Evolutionary conservation across 1,284 basidiomycete genomes (phyloP), one percentile per base, ranked within the genome.

Genomic region (Austropuccinia psidii): DNA sequence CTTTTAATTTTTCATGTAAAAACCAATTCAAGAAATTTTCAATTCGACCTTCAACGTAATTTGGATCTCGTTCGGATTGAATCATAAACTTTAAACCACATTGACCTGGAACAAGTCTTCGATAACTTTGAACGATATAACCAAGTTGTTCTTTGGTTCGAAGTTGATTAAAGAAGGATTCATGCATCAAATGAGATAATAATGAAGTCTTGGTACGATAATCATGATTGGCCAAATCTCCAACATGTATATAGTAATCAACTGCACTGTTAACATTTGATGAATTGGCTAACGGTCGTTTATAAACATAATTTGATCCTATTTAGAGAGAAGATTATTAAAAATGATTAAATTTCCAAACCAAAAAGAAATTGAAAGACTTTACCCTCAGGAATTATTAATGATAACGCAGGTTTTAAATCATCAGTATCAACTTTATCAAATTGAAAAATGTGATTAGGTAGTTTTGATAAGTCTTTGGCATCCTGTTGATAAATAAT

Each of bases 101-200:
- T 72, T 88, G 85, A 43, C 87, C 88, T 2, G 85, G 83, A 13
- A 89, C 87, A 31, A 85, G 74, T 47, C 78, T 75, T 2, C 75
- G n/a, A 31, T 60, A 83, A 85, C 49, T 45, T 54, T 75, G 58
- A 21, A 93, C 91, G 61, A 95, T 85, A 80, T 99, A 98, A 13
- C 96, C 96, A 0, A 99, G 85, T 81, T 98, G 96, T 80, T 98
- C 93, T 80, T 93, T 89, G 1, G 95, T 98, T n/a, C 96, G 88
- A 49, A 99, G 85, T 43, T 89, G 84, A 79, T 96, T 89, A 82
- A 98, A 99, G n/a, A 89, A 86, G 0, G 95, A 94, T 79, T 98
- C 96, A 11, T 85, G 83, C 41, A 92, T 83, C 75, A 96, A 89
- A 78, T 93, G 92, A 0, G 85, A 85, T 27, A 85, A 81, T 0